Evolutionary conservation across 2,329 filamentous ascomycete species (phyloP).

Genomic region (Ascocoryne sarcoides): DNA sequence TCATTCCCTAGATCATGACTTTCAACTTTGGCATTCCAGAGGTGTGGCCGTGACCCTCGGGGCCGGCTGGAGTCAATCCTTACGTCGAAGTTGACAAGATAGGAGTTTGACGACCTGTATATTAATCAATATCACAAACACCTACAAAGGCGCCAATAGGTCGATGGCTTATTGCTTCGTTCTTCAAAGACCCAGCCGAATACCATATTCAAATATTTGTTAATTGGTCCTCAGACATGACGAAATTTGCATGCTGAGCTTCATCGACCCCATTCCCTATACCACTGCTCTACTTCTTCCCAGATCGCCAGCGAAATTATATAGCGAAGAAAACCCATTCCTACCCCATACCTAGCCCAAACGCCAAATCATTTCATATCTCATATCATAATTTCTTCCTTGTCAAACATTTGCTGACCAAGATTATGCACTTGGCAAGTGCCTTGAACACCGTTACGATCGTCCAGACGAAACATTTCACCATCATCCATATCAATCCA

Average conservation of each 20-base stretch:
- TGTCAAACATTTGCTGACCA: slow-evolving; percentile 42
- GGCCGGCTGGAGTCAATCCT: no score
- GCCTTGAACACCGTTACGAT: slow-evolving; percentile 48
- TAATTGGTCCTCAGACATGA: slow-evolving; percentile 21
- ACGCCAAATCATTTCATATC: slow-evolving; percentile 1
- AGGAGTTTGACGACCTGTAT: no score
- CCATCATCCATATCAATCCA: slow-evolving; percentile 42
- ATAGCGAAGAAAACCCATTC: slow-evolving; percentile 3
- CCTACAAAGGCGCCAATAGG: no score
- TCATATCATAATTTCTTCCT: slow-evolving; percentile 31
- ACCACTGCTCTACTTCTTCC: slow-evolving; percentile 1
- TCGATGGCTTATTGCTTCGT: no score
- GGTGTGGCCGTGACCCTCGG: no score
- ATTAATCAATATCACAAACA: no score
- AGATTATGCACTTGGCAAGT: slow-evolving; percentile 40
- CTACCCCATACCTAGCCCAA: background rate
- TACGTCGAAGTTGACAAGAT: no score
- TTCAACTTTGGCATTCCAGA: no score
- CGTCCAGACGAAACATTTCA: slow-evolving; percentile 51
- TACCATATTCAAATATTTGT: slow-evolving; percentile 17
- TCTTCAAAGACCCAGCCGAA: no score
- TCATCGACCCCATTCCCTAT: slow-evolving; percentile 2
- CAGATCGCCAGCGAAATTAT: slow-evolving; percentile 9
- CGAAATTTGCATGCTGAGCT: slow-evolving; percentile 22
- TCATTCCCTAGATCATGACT: no score